Evolutionary conservation across 148 eudicot species (phyloP), one percentile per base, ranked within the genome.

Genomic region (Rhododendron simsii): DNA sequence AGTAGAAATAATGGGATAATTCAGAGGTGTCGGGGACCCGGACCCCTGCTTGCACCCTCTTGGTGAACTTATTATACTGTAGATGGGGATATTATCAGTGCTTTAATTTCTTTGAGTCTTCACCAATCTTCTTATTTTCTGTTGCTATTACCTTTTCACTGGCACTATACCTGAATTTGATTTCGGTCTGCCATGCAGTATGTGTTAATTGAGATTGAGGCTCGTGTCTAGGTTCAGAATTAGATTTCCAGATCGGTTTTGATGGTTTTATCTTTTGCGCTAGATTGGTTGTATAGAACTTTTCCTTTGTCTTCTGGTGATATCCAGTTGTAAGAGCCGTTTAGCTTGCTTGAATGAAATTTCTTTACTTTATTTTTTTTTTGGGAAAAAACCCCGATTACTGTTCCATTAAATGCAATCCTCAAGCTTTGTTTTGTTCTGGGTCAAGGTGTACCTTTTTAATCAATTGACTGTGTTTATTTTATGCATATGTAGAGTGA

Each of bases 401-500:
- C 13, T 80, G 65, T 51, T 47, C 33, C 81, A 53, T 80, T 11
- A 7, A 51, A 51, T 13, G n/a, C 5, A 13, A 37, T 51, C 44
- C 7, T n/a, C 57, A 78, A 48, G 39, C 65, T 80, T 47, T 78
- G 18, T 16, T 50, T 51, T 80, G 41, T 30, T 55, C 7, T 20
- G 12, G 10, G 71, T 33, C 63, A n/a, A 81, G 39, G 28, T 18
- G 77, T 23, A 28, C 63, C 41, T 14, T 74, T 81, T 74, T 63
- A 45, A 67, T 78, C 23, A 55, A 23, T 74, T 75, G 30, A 28
- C 53, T 63, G 39, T 28, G n/a, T 83, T 89, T 85, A 50, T 61
- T 45, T 87, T 80, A 63, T 81, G 47, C 44, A 84, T 85, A 53
- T 86, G 86, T 90, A 96, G 98, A 94, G 90, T 86, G 95, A 96